Base-by-base conservation (phyloP, 2,329 filamentous ascomycete species). In the Microcyclospora tardicrescens region DNA sequence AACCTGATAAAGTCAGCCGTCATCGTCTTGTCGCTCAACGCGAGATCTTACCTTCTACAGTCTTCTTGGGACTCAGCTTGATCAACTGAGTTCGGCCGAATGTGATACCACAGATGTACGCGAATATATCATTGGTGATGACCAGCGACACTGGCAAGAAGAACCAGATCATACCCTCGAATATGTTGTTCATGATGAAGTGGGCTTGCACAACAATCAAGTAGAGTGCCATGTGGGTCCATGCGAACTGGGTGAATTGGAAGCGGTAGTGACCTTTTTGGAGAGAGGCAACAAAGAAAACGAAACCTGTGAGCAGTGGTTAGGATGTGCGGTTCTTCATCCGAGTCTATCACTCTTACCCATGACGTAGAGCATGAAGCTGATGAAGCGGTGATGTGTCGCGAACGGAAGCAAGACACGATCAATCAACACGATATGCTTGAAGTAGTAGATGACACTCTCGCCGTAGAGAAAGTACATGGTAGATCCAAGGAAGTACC, bases 131-230 rank as follows among this genome's bases (percentile, higher is more conserved):
- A 62, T 98, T 98, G 47, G 84, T 95, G 59, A 98, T 94, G 60
- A 98, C 91, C 52, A 98, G 75, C 38, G 85, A 81, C 6, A 85
- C 87, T 6, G 91, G 91, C 33, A 98, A 67, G 73, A 96, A 95
- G 71, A 98, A 96, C 91, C 91, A 98, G 60, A 98, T 93, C 83
- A 98, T 86, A 66, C 91, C 91, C 66, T 98, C 91, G 53, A 98
- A 93, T 49, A 98, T 82, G 64, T 98, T 98, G 73, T 98, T 98
- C 84, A 98, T 96, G 66, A 96, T 85, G 62, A 98, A 98, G 61
- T 98, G 91, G 11, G 91, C 87, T 63, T 98, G 87, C 5, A 94
- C 87, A 30, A 96, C 89, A 54, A 98, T 95, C 55, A 98, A 72
- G 68, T 93, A 96, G 14, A 98, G 75, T 5, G 93, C 91, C 87